These are phyloP conservation scores for Brassica cretica DNA, from an alignment of 345 rosid species.

Conservation along the genomic window DNA sequence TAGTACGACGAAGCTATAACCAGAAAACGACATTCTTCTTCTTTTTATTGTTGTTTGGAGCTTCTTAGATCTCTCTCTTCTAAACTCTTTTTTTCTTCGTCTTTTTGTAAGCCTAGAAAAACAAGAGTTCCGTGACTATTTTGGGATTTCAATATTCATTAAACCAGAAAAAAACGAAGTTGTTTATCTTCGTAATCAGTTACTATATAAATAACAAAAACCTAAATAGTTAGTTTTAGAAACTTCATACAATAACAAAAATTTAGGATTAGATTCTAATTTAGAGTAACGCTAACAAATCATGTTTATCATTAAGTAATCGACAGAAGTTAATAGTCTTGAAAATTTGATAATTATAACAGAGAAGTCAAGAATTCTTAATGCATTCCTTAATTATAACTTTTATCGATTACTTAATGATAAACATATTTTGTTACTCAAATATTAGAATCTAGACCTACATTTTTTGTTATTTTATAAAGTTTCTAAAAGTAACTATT, in stretches of 20 bases:
- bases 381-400: too few species aligned
- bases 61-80: not conserved
- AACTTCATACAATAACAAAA: slow-evolving; percentile 3
- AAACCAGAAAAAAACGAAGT: not conserved
- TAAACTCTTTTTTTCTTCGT: not conserved
- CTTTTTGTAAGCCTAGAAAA: slow-evolving; percentile 14
- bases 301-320: not conserved
- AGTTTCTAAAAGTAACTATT: too few species aligned
- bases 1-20: slow-evolving; percentile 16
- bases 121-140: slow-evolving; percentile 28
- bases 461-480: too few species aligned
- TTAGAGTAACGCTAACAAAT: slow-evolving; percentile 1
- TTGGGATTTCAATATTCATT: not conserved
- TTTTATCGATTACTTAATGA: too few species aligned
- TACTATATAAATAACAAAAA: not conserved
- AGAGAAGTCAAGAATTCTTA: not conserved
- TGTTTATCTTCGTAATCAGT: not conserved
- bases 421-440: too few species aligned
- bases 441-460: too few species aligned
- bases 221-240: not conserved
- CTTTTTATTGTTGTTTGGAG: not conserved
- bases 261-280: slow-evolving; percentile 7
- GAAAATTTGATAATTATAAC: not conserved
- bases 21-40: slow-evolving; percentile 21
- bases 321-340: not conserved